phyloP scores from a whole-genome alignment of 1,284 basidiomycete species.

The Malassezia furfur region DNA sequence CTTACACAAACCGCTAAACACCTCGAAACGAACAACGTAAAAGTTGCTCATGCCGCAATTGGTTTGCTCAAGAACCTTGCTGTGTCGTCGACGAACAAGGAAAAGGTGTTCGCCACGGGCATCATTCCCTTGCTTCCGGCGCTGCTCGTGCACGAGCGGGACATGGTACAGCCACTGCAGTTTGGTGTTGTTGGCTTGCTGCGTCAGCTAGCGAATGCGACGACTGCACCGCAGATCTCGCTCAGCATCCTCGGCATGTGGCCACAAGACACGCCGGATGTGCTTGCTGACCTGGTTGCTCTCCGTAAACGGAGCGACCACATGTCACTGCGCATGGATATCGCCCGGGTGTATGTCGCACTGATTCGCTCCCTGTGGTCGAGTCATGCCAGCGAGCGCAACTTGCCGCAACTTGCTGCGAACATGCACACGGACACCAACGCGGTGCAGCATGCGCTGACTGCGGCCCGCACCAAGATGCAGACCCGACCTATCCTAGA shows the following conservation, averaged over 20 bases:
- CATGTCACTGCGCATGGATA: slow-evolving; percentile 73
- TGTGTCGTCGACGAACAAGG: slow-evolving; percentile 34
- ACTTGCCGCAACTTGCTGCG: background rate
- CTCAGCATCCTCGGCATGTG: slow-evolving; percentile 35
- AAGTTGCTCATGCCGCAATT: slow-evolving; percentile 31
- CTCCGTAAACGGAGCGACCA: slow-evolving; percentile 71
- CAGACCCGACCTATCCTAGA: slow-evolving; percentile 18
- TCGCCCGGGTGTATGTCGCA: slow-evolving; percentile 75
- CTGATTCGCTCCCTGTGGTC: slow-evolving; percentile 52
- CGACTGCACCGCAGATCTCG: slow-evolving; percentile 54
- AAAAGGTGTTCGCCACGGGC: slow-evolving; percentile 19
- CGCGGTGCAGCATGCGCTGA: background rate
- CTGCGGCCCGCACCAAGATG: slow-evolving; percentile 16
- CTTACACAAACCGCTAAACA: slow-evolving; percentile 7
- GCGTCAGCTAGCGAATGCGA: slow-evolving; percentile 71
- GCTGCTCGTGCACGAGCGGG: slow-evolving; percentile 25
- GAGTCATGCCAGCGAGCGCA: background rate
- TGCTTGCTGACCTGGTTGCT: slow-evolving; percentile 60
- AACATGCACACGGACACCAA: background rate
- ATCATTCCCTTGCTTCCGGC: slow-evolving; percentile 18
- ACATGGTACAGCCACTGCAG: slow-evolving; percentile 58
- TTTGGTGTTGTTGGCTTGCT: slow-evolving; percentile 74
- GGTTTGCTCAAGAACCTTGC: slow-evolving; percentile 38
- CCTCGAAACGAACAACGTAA: slow-evolving; percentile 22
- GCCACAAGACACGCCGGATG: background rate